Evolutionary conservation across 2,329 filamentous ascomycete genomes (phyloP).

Genomic region (Fusarium multiceps): DNA sequence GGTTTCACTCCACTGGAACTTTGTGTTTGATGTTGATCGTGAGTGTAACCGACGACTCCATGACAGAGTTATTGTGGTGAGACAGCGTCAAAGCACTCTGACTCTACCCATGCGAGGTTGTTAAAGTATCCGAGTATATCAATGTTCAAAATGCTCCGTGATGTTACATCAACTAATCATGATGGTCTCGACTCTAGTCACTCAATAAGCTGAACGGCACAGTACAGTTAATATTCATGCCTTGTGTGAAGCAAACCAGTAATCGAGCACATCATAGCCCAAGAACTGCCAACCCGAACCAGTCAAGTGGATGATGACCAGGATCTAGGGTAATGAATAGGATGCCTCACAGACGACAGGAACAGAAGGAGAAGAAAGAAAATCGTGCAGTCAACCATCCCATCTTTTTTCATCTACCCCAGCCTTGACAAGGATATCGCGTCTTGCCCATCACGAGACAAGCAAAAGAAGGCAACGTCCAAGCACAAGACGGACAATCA

Average conservation of each 20-base stretch:
- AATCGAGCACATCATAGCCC: neutral
- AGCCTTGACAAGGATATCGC: slow-evolving; percentile 14
- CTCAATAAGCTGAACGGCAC: slow-evolving; percentile 4
- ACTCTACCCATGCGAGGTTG: neutral
- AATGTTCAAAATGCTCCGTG: slow-evolving; percentile 5
- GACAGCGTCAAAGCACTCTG: neutral
- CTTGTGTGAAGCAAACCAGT: slow-evolving; percentile 8
- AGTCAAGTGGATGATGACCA: slow-evolving; percentile 11
- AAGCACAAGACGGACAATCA: slow-evolving; percentile 1
- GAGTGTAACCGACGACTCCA: slow-evolving; percentile 2
- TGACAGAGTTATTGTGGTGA: neutral
- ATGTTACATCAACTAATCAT: slow-evolving; percentile 2
- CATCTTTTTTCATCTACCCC: slow-evolving; percentile 16
- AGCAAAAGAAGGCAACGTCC: neutral
- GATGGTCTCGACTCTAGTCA: slow-evolving; percentile 14
- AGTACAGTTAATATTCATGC: neutral
- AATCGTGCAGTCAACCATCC: neutral
- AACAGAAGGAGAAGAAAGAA: slow-evolving; percentile 21
- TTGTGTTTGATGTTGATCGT: slow-evolving; percentile 29
- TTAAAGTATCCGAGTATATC: neutral
- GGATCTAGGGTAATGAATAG: slow-evolving; percentile 12
- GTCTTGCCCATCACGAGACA: slow-evolving; percentile 9
- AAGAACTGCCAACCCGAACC: slow-evolving; percentile 19
- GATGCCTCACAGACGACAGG: slow-evolving; percentile 26
- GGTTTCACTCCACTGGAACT: slow-evolving; percentile 27